Evolutionary conservation across 306 rosid genomes (phyloP), one percentile per base, ranked within the genome.

Genomic region (Trifolium fragiferum): DNA sequence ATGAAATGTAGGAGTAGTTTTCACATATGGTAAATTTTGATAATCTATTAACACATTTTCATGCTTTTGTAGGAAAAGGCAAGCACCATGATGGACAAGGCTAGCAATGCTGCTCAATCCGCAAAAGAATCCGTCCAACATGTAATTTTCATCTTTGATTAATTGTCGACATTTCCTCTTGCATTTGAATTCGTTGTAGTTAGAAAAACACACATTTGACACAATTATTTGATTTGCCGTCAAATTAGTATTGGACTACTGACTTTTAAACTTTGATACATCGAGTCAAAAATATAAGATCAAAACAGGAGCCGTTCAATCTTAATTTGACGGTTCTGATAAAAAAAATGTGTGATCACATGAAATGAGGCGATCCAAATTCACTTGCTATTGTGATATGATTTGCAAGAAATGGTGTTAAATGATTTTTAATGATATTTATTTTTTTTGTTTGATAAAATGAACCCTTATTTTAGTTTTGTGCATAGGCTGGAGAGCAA

Each of bases 31-130:
- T 50, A n/a, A 21, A 40, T 4, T 8, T 66, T 55, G 8, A 66
- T 46, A 41, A 76, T 8, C 2, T 1, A 46, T 1, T 2, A 1
- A 77, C 5, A 77, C n/a, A 4, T 4, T 73, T 27, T 80, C 32
- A 6, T 62, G 4, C 3, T 33, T 23, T 51, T 77, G 1, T 65
- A 90, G 96, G 93, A 90, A 74, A 90, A 89, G 86, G 50, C 89
- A 5, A 65, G 76, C 73, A 77, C 6, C 53, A 7, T 90, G 78
- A 68, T 85, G 86, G 90, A 84, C 72, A 68, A 30, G 73, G 93
- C 92, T 3, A 6, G 71, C 19, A 53, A 76, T 70, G 82, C 73
- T 5, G 86, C 88, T 32, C 83, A 88, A 8, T 80, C 87, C 3
- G 74, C 89, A 13, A 89, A 78, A 65, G 92, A 82, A 7, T 73